Evolutionary conservation across 306 rosid genomes (phyloP), one percentile per base, ranked within the genome.

Genomic region (Vicia sativa): DNA sequence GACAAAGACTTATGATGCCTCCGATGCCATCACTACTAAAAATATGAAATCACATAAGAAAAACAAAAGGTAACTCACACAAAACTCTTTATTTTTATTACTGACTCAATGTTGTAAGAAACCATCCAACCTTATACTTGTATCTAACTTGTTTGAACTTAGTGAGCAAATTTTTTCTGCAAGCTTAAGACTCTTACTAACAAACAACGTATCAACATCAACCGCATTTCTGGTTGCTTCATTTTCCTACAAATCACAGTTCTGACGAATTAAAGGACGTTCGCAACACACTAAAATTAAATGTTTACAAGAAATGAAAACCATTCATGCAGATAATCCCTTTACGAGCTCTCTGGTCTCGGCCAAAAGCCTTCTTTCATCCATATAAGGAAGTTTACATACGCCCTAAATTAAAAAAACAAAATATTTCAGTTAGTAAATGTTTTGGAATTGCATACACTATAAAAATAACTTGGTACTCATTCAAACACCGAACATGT

Each of bases 321-420:
- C 5, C 5, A 16, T 5, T 59, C 82, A 44, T 80, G 85, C 93
- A 37, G 67, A 46, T 11, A 85, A 60, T n/a, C 63, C 79, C 3
- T 66, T 79, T 14, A 25, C 61, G 7, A 79, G 50, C 3, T 59
- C 61, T 60, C 14, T 79, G 1, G 90, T 79, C 67, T 82, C 90
- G 14, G 68, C 35, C 16, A 87, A 35, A 44, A 87, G 85, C 28
- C 76, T 48, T 4, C 9, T 39, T 42, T 85, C 95, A 3, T 83
- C 85, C 16, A 87, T 81, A 42, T 78, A 85, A 0, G 87, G 87
- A 46, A 87, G 79, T 29, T 85, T 83, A 65, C 79, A 65, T 19
- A 81, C 55, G 3, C 84, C 88, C 95, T 87, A 4, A 12, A 37
- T 9, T 6, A 3, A 60, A 10, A 58, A 0, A 23, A 23, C 2